Evolutionary conservation across 495 filamentous ascomycete species (phyloP).

Genomic region (Penicillium malachiteum): DNA sequence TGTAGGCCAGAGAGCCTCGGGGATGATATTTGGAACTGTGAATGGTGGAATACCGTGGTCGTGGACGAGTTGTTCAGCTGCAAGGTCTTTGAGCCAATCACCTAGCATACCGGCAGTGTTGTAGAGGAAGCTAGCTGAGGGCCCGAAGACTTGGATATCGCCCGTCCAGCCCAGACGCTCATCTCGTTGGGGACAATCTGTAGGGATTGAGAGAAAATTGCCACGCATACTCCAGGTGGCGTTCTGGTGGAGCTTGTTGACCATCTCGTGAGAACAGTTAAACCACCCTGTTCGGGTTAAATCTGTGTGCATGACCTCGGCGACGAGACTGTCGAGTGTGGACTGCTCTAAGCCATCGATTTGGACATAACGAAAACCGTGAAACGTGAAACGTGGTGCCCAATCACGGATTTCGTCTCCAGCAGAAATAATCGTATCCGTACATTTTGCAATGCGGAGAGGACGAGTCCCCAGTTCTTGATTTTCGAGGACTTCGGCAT

Average conservation of each 20-base stretch:
- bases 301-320: constrained; percentile 51
- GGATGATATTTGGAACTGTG: constrained; percentile 41
- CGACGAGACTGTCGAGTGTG: constrained; percentile 33
- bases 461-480: constrained; percentile 51
- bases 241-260: constrained; percentile 53
- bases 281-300: constrained; percentile 49
- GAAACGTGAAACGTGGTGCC: constrained; percentile 50
- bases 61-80: constrained; percentile 35
- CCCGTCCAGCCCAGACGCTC: constrained; percentile 60
- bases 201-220: constrained; percentile 55
- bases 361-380: constrained; percentile 57
- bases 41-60: constrained; percentile 31
- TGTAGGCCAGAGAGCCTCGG: constrained; percentile 22
- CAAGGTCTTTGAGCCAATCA: constrained; percentile 48
- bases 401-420: constrained; percentile 19
- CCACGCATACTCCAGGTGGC: constrained; percentile 54
- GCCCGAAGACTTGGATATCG: constrained; percentile 52
- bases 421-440: constrained; percentile 38
- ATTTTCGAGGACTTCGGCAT: constrained; percentile 55
- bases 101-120: constrained; percentile 48
- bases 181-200: constrained; percentile 57
- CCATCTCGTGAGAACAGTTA: constrained; percentile 42
- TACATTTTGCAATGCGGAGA: constrained; percentile 45
- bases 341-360: constrained; percentile 43
- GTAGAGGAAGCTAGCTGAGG: constrained; percentile 52